Percentiles rank a stretch among this genome's conserved stretches.
These are phyloP conservation scores for Aphanomyces invadans DNA, from an alignment of 352 stramenopile species.

Conservation along the genomic window DNA sequence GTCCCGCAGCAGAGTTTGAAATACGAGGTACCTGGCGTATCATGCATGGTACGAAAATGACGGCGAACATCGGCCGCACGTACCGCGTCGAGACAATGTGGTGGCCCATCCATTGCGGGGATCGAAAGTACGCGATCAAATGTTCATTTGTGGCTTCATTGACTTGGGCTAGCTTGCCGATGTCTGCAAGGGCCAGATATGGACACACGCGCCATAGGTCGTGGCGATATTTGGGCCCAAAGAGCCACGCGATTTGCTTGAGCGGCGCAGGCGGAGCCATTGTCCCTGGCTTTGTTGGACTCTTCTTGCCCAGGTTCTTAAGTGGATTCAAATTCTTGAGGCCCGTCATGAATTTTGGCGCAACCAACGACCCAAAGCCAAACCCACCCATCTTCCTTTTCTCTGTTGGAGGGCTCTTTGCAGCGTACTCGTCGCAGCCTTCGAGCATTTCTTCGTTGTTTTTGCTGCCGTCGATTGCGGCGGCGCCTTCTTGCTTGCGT, in stretches of 20 bases:
- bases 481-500: neutral
- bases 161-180: slow-evolving; percentile 2
- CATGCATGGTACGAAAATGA: slow-evolving; percentile 2
- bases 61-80: neutral
- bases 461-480: neutral
- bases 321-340: slow-evolving; percentile 17
- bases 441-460: neutral
- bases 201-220: slow-evolving; percentile 2
- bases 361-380: slow-evolving; percentile 18
- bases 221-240: slow-evolving; percentile 4
- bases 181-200: neutral
- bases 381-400: slow-evolving; percentile 18
- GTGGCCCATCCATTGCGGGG: neutral
- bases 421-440: neutral
- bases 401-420: neutral
- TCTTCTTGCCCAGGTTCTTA: slow-evolving; percentile 16
- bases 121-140: slow-evolving; percentile 19
- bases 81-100: slow-evolving; percentile 1
- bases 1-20: slow-evolving; percentile 20
- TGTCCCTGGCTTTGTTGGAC: neutral
- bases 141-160: slow-evolving; percentile 12
- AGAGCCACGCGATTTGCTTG: slow-evolving; percentile 16
- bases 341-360: slow-evolving; percentile 4
- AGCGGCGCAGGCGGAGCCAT: slow-evolving; percentile 8
- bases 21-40: slow-evolving; percentile 12